Evolutionary conservation across 179 eudicot genomes (phyloP).

Genomic region (Silene vulgaris): DNA sequence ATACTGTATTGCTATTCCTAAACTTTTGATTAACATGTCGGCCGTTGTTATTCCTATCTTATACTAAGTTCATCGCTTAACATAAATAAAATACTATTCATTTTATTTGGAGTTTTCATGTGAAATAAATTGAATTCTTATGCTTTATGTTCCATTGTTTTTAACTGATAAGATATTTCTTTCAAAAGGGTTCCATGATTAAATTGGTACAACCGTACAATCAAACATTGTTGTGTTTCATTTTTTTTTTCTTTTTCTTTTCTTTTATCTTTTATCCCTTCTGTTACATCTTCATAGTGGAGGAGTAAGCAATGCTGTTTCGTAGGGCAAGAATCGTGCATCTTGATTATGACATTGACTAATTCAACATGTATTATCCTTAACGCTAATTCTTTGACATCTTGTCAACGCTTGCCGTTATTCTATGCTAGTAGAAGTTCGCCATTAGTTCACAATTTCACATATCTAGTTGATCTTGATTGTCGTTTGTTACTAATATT

Average conservation of each 20-base stretch:
- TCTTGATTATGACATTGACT: neutral
- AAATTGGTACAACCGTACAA: neutral
- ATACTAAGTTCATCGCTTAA: too few relatives aligned
- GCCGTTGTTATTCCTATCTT: neutral
- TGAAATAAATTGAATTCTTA: neutral
- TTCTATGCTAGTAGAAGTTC: neutral
- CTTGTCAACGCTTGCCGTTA: neutral
- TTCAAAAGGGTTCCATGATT: neutral
- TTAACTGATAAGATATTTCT: neutral
- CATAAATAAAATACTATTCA: neutral
- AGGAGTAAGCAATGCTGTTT: neutral
- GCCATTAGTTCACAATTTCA: neutral
- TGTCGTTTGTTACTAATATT: neutral
- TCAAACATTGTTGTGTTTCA: neutral
- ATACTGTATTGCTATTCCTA: neutral
- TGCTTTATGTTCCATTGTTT: neutral
- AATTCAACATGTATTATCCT: neutral
- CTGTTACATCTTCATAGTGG: neutral
- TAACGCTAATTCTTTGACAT: neutral
- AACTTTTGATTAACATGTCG: neutral
- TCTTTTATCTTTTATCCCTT: neutral
- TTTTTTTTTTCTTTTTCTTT: neutral
- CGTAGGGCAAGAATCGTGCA: neutral
- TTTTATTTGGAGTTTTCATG: neutral
- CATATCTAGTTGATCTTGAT: slow-evolving; percentile 8